phyloP scores from a whole-genome alignment of 176 grass and related monocot genomes.

The sorghum (Sorghum bicolor) region Sorghum_bicolor_NCBIv3 NC_012870.2:66579501-66580000 shows the following conservation, averaged over 20 bases:
- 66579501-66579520: conserved; percentile 25
- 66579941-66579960: conserved; percentile 34
- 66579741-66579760: conserved; percentile 59
- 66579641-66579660: conserved; percentile 69
- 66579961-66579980: conserved; percentile 42
- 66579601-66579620: conserved; percentile 42
- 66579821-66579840: conserved; percentile 40
- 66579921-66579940: conserved; percentile 44
- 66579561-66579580: conserved; percentile 56
- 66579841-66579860: conserved; percentile 41
- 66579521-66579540: conserved; percentile 27
- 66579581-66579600: conserved; percentile 30
- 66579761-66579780: conserved; percentile 44
- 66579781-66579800: conserved; percentile 34
- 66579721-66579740: conserved; percentile 55
- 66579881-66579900: conserved; percentile 53
- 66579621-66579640: conserved; percentile 46
- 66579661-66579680: conserved; percentile 56
- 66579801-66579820: conserved; percentile 43
- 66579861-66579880: conserved; percentile 52
- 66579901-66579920: conserved; percentile 59
- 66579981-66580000: conserved; percentile 44
- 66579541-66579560: conserved; percentile 45
- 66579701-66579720: conserved; percentile 72
- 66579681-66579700: conserved; percentile 47